phyloP scores from a whole-genome alignment of 2,329 filamentous ascomycete genomes.

The Botryotinia narcissicola region DNA sequence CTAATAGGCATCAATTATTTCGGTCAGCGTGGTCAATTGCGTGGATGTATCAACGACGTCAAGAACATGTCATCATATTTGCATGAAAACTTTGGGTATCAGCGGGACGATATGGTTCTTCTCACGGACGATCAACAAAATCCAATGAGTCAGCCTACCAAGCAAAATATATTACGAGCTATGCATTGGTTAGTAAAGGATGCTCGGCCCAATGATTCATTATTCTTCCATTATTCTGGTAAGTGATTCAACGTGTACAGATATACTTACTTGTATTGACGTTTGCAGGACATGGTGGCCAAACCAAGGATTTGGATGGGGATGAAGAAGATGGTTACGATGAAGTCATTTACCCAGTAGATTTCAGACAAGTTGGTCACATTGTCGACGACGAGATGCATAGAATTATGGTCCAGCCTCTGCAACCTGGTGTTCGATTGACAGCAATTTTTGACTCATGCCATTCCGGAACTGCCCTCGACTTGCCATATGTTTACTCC shows the following conservation, averaged over 20 bases:
- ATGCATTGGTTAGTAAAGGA: constrained; percentile 99
- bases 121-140: constrained; percentile 97
- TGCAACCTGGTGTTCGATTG: constrained; percentile 78
- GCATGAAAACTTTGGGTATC: constrained; percentile 86
- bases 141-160: constrained; percentile 94
- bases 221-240: constrained; percentile 98
- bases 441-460: constrained; percentile 70
- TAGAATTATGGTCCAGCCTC: constrained; percentile 69
- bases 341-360: constrained; percentile 80
- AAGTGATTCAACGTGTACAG: constrained; percentile 37
- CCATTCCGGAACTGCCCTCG: constrained; percentile 64
- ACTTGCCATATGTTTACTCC: constrained; percentile 67
- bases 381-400: constrained; percentile 86
- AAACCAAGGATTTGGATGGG: constrained; percentile 74
- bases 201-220: constrained; percentile 83
- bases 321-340: constrained; percentile 81
- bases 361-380: constrained; percentile 75
- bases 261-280: constrained; percentile 22
- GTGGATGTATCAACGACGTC: constrained; percentile 96
- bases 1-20: constrained; percentile 98
- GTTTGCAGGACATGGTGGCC: constrained; percentile 69
- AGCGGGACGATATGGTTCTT: constrained; percentile 94
- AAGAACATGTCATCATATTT: constrained; percentile 95
- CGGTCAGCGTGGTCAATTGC: constrained; percentile 81
- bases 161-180: constrained; percentile 88